Evolutionary conservation across 495 filamentous ascomycete species (phyloP).

Genomic region (Penicillium paxilli): DNA sequence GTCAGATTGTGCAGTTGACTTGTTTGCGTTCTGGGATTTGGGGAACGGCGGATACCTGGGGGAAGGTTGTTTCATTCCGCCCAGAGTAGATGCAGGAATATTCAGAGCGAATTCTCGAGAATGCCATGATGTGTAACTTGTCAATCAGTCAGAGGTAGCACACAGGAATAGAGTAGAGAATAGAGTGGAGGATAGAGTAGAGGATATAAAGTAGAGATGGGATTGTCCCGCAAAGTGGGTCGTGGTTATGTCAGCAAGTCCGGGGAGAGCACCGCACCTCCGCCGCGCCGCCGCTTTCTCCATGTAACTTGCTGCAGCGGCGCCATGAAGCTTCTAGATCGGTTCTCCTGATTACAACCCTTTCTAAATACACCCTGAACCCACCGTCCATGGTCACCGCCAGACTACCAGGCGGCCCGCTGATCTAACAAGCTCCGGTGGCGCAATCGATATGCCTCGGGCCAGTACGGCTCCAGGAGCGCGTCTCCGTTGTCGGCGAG

Average conservation of each 20-base stretch:
- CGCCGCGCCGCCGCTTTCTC: not conserved
- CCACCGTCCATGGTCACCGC: conserved; percentile 5
- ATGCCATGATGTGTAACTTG: no score
- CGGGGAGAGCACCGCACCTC: not conserved
- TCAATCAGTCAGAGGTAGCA: no score
- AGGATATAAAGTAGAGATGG: not conserved
- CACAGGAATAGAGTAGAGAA: not conserved
- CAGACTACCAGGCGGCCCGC: not conserved
- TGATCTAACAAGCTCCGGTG: conserved; percentile 9
- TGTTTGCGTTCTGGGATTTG: conserved; percentile 56
- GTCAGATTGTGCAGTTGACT: conserved; percentile 59
- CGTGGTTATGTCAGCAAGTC: conserved; percentile 1
- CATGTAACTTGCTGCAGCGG: no score
- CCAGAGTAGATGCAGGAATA: no score
- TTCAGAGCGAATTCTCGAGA: no score
- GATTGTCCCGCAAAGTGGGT: not conserved
- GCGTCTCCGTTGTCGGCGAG: conserved; percentile 45
- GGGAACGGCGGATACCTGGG: conserved; percentile 58
- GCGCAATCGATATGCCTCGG: conserved; percentile 34
- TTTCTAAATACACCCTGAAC: not conserved
- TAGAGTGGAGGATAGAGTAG: not conserved
- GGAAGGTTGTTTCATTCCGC: conserved; percentile 56
- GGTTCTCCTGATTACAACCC: no score
- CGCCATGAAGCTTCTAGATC: no score
- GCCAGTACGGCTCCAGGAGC: conserved; percentile 35